A percentile compares a stretch with the other conserved stretches of the same genome.
Evolutionary conservation across 345 rosid genomes (phyloP).

Genomic region (Camelina laxa): DNA sequence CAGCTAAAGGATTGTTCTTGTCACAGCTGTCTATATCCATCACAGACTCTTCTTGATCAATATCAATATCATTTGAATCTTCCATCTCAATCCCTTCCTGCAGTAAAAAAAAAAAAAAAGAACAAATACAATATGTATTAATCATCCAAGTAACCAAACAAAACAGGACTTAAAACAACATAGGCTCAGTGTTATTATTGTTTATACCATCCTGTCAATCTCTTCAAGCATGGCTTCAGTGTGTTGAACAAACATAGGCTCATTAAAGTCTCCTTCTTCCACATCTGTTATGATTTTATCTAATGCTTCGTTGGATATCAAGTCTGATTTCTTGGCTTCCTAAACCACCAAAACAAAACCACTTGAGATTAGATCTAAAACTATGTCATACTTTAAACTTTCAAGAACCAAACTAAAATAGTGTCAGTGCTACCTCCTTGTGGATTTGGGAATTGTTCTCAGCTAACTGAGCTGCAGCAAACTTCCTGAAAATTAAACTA

Average conservation of each 20-base stretch:
- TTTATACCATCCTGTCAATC: conserved; percentile 80
- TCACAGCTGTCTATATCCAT: conserved; percentile 77
- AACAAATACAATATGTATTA: background rate
- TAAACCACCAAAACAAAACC: conserved; percentile 49
- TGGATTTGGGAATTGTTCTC: conserved; percentile 54
- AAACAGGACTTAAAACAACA: background rate
- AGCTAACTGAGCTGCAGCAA: conserved; percentile 83
- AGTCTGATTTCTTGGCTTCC: conserved; percentile 55
- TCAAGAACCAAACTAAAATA: background rate
- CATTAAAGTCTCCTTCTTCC: conserved; percentile 63
- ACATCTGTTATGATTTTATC: conserved; percentile 57
- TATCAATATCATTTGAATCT: conserved; percentile 48
- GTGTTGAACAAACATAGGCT: conserved; percentile 87
- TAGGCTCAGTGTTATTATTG: background rate
- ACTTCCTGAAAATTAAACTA: conserved; percentile 57
- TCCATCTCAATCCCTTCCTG: conserved; percentile 95
- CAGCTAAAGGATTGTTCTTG: conserved; percentile 75
- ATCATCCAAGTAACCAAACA: background rate
- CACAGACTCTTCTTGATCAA: conserved; percentile 47
- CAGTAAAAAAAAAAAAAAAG: conserved; percentile 6
- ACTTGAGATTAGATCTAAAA: background rate
- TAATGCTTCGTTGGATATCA: conserved; percentile 43
- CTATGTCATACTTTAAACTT: background rate
- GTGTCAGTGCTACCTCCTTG: conserved; percentile 50
- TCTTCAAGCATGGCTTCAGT: conserved; percentile 90